These are phyloP conservation scores for Curvularia hawaiiensis DNA, from an alignment of 2,329 filamentous ascomycete species.

Conservation along the genomic window DNA sequence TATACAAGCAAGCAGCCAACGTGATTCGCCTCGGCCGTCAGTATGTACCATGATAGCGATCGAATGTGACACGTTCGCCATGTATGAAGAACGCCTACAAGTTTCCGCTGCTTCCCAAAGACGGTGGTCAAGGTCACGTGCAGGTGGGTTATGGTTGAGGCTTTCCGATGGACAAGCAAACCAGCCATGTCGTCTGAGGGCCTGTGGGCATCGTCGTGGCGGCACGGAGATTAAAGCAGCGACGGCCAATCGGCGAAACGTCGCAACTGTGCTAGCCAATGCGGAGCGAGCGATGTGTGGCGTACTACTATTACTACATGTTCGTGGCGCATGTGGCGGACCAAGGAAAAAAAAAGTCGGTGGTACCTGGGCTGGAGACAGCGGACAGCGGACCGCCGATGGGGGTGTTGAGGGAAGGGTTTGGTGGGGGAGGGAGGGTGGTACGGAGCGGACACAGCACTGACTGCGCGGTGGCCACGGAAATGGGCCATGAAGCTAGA, in stretches of 20 bases:
- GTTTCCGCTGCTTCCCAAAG: too few species aligned
- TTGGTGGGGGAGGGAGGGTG: not conserved
- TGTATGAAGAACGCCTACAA: too few species aligned
- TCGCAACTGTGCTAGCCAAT: not conserved
- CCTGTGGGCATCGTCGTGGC: not conserved
- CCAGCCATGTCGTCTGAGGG: too few species aligned
- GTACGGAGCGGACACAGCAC: too few species aligned
- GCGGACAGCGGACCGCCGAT: too few species aligned
- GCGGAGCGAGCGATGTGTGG: not conserved
- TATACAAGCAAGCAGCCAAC: not conserved
- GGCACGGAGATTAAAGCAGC: constrained; percentile 1
- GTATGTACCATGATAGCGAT: not conserved
- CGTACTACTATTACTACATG: too few species aligned
- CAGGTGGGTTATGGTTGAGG: not conserved
- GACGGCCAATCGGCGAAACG: not conserved
- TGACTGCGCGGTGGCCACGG: not conserved
- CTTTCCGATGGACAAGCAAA: not conserved
- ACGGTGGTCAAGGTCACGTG: not conserved
- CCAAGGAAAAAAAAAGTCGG: not conserved
- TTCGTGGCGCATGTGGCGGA: not conserved
- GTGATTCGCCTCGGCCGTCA: not conserved
- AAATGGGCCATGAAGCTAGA: not conserved
- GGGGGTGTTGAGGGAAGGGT: not conserved
- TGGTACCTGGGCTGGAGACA: not conserved
- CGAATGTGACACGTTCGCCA: not conserved